phyloP scores from a whole-genome alignment of 2,329 filamentous ascomycete genomes.

The Lomentospora prolificans region DNA sequence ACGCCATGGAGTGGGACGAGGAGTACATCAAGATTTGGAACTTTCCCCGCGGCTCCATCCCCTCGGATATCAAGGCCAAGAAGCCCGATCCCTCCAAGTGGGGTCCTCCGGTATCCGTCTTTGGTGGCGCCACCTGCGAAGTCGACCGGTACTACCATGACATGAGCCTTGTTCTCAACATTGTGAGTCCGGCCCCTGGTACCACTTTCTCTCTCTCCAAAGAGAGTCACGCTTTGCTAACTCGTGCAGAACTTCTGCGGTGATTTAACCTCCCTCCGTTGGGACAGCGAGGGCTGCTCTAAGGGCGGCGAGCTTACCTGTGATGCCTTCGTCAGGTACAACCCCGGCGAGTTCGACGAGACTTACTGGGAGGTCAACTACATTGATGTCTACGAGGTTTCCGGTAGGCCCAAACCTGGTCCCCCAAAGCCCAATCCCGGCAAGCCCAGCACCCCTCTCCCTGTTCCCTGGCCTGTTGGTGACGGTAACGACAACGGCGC shows the following conservation, averaged over 20 bases:
- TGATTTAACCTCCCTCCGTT: neutral
- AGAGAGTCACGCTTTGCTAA: neutral
- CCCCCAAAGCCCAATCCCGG: neutral
- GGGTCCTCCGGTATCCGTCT: constrained; percentile 60
- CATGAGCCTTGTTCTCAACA: constrained; percentile 66
- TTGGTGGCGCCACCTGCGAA: constrained; percentile 55
- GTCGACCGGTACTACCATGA: constrained; percentile 56
- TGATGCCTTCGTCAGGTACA: constrained; percentile 33
- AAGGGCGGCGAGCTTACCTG: constrained; percentile 17
- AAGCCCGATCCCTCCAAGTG: constrained; percentile 55
- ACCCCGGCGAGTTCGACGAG: constrained; percentile 32
- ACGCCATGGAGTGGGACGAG: constrained; percentile 61
- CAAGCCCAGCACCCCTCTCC: too few relatives aligned
- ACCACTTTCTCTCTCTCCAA: constrained; percentile 9
- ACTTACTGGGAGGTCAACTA: constrained; percentile 45
- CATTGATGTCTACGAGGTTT: constrained; percentile 34
- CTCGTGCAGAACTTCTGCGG: neutral
- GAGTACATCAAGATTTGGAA: constrained; percentile 65
- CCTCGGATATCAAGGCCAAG: constrained; percentile 50
- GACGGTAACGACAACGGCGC: neutral
- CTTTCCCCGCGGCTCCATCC: constrained; percentile 57
- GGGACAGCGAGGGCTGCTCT: neutral
- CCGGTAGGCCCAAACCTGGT: constrained; percentile 8
- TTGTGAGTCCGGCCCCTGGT: constrained; percentile 25
- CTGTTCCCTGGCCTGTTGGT: neutral